Evolutionary conservation across 192 early-diverging fungal species (phyloP).

Genomic region (Gigaspora rosea): DNA sequence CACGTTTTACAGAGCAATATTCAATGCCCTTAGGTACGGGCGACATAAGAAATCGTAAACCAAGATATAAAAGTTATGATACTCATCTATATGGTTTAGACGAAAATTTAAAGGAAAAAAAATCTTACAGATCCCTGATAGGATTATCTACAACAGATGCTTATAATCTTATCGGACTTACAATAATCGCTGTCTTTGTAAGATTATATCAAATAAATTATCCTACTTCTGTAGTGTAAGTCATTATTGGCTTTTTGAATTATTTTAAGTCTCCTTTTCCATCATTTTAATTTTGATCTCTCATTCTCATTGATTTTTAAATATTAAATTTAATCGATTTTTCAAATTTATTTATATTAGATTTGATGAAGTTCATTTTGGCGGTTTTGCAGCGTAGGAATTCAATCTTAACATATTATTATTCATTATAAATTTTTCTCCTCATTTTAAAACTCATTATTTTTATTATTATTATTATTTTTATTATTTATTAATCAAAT

Average conservation of each 20-base stretch:
- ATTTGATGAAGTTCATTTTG: slow-evolving; percentile 99
- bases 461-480: slow-evolving; percentile 27
- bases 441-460: slow-evolving; percentile 37
- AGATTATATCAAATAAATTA: slow-evolving; percentile 45
- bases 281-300: not conserved
- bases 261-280: too few relatives aligned
- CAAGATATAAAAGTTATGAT: not conserved
- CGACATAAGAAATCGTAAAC: too few relatives aligned
- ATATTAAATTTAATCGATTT: not conserved
- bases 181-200: slow-evolving; percentile 41
- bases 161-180: slow-evolving; percentile 36
- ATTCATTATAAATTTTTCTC: not conserved
- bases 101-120: not conserved
- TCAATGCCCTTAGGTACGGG: too few relatives aligned
- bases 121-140: not conserved
- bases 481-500: not conserved
- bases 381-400: slow-evolving; percentile 78
- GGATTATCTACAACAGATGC: slow-evolving; percentile 24
- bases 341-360: slow-evolving; percentile 42
- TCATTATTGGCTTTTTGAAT: too few relatives aligned
- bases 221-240: slow-evolving; percentile 56
- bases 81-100: not conserved
- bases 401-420: not conserved
- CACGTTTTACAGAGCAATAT: too few relatives aligned
- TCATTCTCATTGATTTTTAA: not conserved